Conservation (phyloP, 371 early-diverging fungal genomes). For the Ordospora colligata region DNA sequence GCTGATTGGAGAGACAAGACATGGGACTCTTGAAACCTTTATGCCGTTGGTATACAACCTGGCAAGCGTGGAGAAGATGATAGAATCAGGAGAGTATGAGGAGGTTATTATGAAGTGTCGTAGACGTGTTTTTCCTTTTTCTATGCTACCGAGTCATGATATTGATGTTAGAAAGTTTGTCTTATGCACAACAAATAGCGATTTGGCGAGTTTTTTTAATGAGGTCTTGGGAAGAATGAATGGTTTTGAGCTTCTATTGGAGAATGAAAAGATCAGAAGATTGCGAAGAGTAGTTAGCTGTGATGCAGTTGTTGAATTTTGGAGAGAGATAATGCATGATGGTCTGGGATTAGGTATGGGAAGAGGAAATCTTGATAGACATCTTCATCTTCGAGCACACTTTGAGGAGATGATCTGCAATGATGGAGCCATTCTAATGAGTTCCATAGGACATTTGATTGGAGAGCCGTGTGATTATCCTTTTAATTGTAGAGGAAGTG, state of each 20-base stretch:
- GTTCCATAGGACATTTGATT: not conserved
- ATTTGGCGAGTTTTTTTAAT: slow-evolving; percentile 5
- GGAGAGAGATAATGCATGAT: not conserved
- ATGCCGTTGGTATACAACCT: not conserved
- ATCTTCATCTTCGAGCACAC: too few relatives aligned
- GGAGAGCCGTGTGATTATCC: not conserved
- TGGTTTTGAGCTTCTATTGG: slow-evolving; percentile 13
- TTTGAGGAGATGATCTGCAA: not conserved
- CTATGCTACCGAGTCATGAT: not conserved
- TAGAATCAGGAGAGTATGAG: not conserved
- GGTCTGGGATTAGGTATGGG: too few relatives aligned
- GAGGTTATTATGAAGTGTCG: not conserved
- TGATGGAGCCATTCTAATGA: not conserved
- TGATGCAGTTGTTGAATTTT: not conserved
- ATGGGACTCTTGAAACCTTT: slow-evolving; percentile 26
- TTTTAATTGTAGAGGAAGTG: not conserved
- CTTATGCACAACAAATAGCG: not conserved
- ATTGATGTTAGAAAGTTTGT: not conserved
- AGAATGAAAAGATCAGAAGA: not conserved
- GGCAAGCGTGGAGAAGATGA: not conserved
- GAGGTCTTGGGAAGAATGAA: not conserved
- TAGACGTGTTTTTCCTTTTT: not conserved
- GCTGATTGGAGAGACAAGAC: slow-evolving; percentile 10
- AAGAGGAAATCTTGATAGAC: too few relatives aligned
- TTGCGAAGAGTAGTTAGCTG: not conserved